Percentiles rank a stretch among this genome's conserved stretches.
Conservation (phyloP, 2,329 filamentous ascomycete species). For the Ceratocystis destructans region DNA sequence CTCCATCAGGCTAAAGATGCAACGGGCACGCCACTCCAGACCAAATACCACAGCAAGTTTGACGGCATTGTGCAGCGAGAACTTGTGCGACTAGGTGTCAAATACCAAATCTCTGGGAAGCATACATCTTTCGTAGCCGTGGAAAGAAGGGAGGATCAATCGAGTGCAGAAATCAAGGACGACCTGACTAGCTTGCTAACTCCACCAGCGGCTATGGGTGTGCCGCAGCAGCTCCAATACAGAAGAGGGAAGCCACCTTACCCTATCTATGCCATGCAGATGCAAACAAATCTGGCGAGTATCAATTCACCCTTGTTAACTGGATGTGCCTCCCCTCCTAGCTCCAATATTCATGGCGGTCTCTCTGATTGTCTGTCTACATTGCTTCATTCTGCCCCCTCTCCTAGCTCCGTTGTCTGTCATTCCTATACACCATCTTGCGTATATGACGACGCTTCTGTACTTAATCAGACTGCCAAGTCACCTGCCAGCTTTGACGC, state of each 20-base stretch:
- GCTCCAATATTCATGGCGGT: too few species aligned
- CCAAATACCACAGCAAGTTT: constrained; percentile 38
- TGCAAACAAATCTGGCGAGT: background rate
- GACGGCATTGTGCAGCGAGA: constrained; percentile 50
- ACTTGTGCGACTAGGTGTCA: constrained; percentile 49
- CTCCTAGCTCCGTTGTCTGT: rapidly evolving
- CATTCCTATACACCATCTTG: too few species aligned
- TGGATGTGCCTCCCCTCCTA: too few species aligned
- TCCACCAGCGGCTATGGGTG: background rate
- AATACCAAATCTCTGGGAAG: constrained; percentile 53
- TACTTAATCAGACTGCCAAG: too few species aligned
- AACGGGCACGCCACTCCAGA: constrained; percentile 32
- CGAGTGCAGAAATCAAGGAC: background rate
- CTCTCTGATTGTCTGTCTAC: rapidly evolving
- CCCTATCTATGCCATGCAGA: background rate
- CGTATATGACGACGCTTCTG: too few species aligned
- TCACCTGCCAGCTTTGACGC: background rate
- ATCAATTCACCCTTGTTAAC: too few species aligned
- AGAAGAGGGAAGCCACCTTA: background rate
- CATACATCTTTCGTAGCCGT: constrained; percentile 63
- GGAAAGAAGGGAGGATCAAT: constrained; percentile 28
- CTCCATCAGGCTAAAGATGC: constrained; percentile 37
- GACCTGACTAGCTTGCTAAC: background rate
- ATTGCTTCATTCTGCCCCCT: too few species aligned
- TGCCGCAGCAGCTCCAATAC: background rate